Evolutionary conservation across 1,284 basidiomycete genomes (phyloP), one percentile per base, ranked within the genome.

Genomic region (Phylloporus sp.): DNA sequence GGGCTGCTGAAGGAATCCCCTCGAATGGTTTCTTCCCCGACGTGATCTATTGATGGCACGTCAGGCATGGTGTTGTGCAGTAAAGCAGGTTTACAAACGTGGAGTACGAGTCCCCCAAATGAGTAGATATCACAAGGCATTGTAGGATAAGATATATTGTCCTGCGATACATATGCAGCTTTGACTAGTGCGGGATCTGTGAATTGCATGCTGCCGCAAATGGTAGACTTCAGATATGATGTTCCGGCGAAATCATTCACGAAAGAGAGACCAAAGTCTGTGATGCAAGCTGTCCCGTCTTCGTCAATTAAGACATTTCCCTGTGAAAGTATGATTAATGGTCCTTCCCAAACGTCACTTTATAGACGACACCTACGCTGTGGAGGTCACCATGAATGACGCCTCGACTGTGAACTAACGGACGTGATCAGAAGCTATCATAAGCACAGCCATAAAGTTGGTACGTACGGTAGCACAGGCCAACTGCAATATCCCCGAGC

Each of bases 201-300:
- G 68, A 77, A 81, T 28, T 74, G 72, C 18, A 78, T 55, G 20
- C 63, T 63, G 15, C 78, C 79, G 37, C 71, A 71, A 11, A 77
- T 67, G 10, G 69, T 66, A 3, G 75, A 78, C 3, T 67, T 75
- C 37, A 76, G 54, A 52, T 79, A 79, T 6, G 78, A 72, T 4
- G 72, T 72, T 17, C 73, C 74, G 53, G 74, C 62, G 39, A 77
- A 72, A 37, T 79, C 79, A 6, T 60, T 65, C 53, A 76, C 66
- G 37, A 72, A 67, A 1, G 80, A 80, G 17, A 80, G 69, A 13
- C 79, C 80, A 56, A 80, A 81, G 60, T 81, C 79, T 0, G 69
- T 61, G 20, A 74, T 59, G 26, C 73, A 68, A 54, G 74, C 72
- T 22, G 62, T 64, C 18, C 71, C 73, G n/a, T 64, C 8, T 10